Evolutionary conservation across 306 rosid genomes (phyloP).

Genomic region (Sophora flavescens): DNA sequence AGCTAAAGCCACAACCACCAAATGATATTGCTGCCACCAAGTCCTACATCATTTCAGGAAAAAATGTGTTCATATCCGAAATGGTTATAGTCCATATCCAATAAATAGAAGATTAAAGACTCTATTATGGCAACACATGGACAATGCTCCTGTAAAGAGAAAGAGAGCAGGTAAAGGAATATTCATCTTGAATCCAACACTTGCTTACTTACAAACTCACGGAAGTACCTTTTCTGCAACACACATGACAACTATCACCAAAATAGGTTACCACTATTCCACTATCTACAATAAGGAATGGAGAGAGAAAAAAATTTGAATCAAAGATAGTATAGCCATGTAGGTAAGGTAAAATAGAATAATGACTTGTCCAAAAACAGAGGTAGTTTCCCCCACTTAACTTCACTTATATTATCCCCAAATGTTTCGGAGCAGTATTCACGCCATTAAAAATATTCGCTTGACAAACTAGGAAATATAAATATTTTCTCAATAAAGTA

Average conservation of each 20-base stretch:
- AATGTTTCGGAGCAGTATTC: conserved; percentile 11
- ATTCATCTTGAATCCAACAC: not conserved
- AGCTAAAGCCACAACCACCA: conserved; percentile 55
- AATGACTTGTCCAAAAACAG: not conserved
- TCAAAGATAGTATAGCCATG: not conserved
- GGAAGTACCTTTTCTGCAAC: not conserved
- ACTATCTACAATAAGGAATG: conserved; percentile 15
- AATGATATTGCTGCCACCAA: conserved; percentile 66
- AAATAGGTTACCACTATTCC: not conserved
- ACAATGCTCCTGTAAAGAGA: no score
- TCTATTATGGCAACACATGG: not conserved
- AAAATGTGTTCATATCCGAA: not conserved
- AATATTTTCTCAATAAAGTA: not conserved
- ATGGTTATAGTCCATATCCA: conserved; percentile 15
- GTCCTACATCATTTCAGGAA: conserved; percentile 64
- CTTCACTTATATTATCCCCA: not conserved
- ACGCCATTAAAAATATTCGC: conserved; percentile 1
- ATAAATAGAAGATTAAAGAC: conserved; percentile 9
- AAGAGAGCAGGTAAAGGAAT: not conserved
- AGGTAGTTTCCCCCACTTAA: not conserved
- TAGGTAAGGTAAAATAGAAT: conserved; percentile 11
- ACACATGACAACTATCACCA: conserved; percentile 11
- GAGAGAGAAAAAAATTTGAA: not conserved
- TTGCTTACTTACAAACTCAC: no score
- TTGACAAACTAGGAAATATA: conserved; percentile 13